Evolutionary conservation across 2,329 filamentous ascomycete genomes (phyloP).

Genomic region (Apiospora pterosperma): DNA sequence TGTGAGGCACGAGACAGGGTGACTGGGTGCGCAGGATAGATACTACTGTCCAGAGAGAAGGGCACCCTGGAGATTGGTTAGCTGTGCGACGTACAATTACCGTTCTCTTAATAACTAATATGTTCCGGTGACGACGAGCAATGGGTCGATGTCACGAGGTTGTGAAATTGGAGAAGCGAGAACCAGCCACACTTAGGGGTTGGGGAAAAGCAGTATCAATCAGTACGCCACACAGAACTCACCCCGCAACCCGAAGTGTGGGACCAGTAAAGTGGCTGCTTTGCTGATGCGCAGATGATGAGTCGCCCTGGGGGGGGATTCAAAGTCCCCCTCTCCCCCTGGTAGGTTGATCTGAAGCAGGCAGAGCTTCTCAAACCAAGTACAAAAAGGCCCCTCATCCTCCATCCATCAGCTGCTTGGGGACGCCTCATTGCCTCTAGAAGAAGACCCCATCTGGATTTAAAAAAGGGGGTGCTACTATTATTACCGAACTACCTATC

Average conservation of each 20-base stretch:
- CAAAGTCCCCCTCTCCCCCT: background rate
- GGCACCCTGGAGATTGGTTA: background rate
- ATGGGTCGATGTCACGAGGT: constrained; percentile 1
- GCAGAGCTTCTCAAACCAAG: constrained; percentile 3
- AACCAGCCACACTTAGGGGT: background rate
- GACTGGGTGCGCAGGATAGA: too few species aligned
- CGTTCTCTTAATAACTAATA: background rate
- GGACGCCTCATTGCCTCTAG: background rate
- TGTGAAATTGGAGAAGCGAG: background rate
- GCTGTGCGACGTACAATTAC: background rate
- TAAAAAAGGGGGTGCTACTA: background rate
- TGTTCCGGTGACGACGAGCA: background rate
- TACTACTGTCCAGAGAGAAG: too few species aligned
- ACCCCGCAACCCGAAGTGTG: background rate
- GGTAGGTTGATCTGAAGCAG: background rate
- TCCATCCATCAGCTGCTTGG: constrained; percentile 5
- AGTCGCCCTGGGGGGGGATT: background rate
- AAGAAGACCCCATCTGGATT: background rate
- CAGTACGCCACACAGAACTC: background rate
- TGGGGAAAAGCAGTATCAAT: background rate
- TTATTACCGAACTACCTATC: background rate
- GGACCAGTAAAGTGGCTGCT: background rate
- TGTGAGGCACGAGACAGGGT: background rate
- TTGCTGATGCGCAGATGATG: background rate
- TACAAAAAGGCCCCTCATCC: constrained; percentile 12